These are phyloP conservation scores for Hypomontagnella monticulosa DNA, from an alignment of 495 filamentous ascomycete species.

Conservation along the genomic window DNA sequence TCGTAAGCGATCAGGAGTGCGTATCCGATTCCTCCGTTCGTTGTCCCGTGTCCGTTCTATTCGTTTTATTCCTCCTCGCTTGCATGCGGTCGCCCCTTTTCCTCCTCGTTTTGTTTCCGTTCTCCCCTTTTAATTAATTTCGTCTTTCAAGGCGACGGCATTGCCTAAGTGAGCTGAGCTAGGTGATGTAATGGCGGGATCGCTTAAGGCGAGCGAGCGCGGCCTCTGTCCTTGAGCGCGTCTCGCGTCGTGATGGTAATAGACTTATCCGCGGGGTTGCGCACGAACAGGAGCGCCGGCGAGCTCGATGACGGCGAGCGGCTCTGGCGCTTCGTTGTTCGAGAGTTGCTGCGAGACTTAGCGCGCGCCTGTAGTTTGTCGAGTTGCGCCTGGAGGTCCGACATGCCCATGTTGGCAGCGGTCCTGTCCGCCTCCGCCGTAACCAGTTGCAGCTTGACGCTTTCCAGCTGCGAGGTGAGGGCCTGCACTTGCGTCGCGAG, in stretches of 20 bases:
- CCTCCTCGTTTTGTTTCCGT: constrained; percentile 6
- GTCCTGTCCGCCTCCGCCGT: not conserved
- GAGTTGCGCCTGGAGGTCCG: constrained; percentile 14
- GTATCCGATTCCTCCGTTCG: not conserved
- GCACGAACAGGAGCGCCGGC: constrained; percentile 38
- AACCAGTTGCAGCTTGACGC: constrained; percentile 11
- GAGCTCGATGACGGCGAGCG: constrained; percentile 30
- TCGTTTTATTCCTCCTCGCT: constrained; percentile 7
- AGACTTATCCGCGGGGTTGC: constrained; percentile 35
- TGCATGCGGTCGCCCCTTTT: not conserved
- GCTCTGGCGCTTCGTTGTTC: constrained; percentile 39
- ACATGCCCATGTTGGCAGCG: not conserved
- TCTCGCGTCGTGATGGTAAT: constrained; percentile 42
- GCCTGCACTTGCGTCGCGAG: constrained; percentile 37
- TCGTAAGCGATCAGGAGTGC: not conserved
- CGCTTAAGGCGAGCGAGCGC: constrained; percentile 12
- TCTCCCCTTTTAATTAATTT: not conserved
- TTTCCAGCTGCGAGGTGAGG: constrained; percentile 22
- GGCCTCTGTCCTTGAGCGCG: constrained; percentile 29
- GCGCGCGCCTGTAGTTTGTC: constrained; percentile 17
- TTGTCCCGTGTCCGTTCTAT: constrained; percentile 3
- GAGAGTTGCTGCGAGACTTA: constrained; percentile 43
- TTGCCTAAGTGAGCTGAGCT: not conserved
- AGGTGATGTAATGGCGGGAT: too few species aligned
- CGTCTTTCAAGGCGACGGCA: too few species aligned